These are phyloP conservation scores for Fomitopsis betulina DNA, from an alignment of 1,284 basidiomycete genomes.

Conservation along the genomic window DNA sequence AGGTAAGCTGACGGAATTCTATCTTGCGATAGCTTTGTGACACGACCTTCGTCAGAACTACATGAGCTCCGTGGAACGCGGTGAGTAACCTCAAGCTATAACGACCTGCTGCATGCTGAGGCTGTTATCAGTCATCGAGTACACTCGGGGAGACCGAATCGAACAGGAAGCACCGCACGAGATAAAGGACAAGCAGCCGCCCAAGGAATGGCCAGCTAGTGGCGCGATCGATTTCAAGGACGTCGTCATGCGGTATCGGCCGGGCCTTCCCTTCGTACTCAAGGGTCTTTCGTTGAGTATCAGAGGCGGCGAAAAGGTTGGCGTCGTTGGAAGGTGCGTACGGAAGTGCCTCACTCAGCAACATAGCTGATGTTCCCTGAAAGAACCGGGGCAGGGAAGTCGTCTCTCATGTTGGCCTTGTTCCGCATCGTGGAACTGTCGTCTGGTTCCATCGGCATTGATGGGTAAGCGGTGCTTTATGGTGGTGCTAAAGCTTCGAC, in stretches of 20 bases:
- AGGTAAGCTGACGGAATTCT: constrained; percentile 32
- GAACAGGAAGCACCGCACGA: constrained; percentile 67
- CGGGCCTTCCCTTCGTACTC: constrained; percentile 53
- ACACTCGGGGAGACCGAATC: constrained; percentile 48
- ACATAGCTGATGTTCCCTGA: not conserved
- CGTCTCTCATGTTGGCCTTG: constrained; percentile 51
- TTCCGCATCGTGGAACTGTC: constrained; percentile 51
- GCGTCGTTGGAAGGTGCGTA: constrained; percentile 54
- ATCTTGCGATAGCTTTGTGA: constrained; percentile 1
- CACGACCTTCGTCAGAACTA: constrained; percentile 42
- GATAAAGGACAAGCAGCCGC: constrained; percentile 47
- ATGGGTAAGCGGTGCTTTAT: constrained; percentile 31
- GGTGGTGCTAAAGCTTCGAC: not conserved
- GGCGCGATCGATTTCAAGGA: constrained; percentile 51
- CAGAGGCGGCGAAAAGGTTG: constrained; percentile 75
- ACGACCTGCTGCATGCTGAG: not conserved
- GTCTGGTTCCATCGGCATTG: constrained; percentile 61
- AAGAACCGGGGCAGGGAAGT: constrained; percentile 80
- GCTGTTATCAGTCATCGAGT: constrained; percentile 47
- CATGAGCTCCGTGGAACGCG: constrained; percentile 72
- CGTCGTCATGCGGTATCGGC: constrained; percentile 54
- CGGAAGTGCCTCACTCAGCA: not conserved
- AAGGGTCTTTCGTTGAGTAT: constrained; percentile 53
- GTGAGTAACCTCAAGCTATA: constrained; percentile 25
- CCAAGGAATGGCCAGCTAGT: constrained; percentile 44